These are phyloP conservation scores for Acrocalymma vagum DNA, from an alignment of 2,329 filamentous ascomycete genomes.

Conservation along the genomic window DNA sequence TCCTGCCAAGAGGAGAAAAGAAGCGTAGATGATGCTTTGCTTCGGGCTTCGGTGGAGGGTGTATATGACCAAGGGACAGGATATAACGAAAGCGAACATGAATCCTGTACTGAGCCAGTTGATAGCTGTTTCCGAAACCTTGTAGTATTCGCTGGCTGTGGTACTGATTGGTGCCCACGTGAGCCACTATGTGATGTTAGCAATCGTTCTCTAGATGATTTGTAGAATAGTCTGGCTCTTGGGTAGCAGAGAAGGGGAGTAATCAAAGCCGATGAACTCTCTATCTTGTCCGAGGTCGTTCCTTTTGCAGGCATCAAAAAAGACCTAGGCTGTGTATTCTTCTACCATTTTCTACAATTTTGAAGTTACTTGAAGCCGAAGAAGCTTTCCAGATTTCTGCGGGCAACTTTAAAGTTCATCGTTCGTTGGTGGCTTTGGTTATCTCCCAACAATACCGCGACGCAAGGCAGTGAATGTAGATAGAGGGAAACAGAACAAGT, in stretches of 20 bases:
- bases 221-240: too few species aligned
- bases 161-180: constrained; percentile 86
- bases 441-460: constrained; percentile 1
- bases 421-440: background rate
- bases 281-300: too few species aligned
- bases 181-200: constrained; percentile 74
- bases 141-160: constrained; percentile 77
- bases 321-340: too few species aligned
- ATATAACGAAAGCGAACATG: constrained; percentile 80
- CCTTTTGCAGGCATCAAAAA: too few species aligned
- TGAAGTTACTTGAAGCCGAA: too few species aligned
- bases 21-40: constrained; percentile 76
- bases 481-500: background rate
- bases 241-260: too few species aligned
- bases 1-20: constrained; percentile 77
- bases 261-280: too few species aligned
- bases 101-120: constrained; percentile 95
- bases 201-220: too few species aligned
- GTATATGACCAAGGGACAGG: constrained; percentile 75
- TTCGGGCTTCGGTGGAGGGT: constrained; percentile 83
- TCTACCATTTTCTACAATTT: too few species aligned
- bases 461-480: too few species aligned
- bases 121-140: constrained; percentile 76
- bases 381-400: too few species aligned
- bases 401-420: too few species aligned